Evolutionary conservation across 345 rosid genomes (phyloP), one percentile per base, ranked within the genome.

Genomic region (Brassica juncea): DNA sequence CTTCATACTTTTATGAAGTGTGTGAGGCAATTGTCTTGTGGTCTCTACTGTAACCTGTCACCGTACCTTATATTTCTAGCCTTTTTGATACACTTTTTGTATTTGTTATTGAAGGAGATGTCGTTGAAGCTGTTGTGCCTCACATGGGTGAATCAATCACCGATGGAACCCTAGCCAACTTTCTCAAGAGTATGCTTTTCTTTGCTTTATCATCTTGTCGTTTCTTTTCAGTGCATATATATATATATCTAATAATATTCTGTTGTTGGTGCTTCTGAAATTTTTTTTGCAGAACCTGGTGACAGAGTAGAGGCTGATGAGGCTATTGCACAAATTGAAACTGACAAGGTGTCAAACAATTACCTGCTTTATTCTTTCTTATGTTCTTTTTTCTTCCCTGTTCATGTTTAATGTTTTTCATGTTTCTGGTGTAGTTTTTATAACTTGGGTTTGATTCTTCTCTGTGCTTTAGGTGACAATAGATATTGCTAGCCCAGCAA

Each of bases 251-350:
- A 34, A 66, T 32, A 71, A 12, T 11, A 8, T 11, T 59, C 31
- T 65, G 0, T 11, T 32, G 6, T 66, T 0, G 12, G 3, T 67
- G 66, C 70, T 39, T 71, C n/a, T 65, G 14, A 39, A 34, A 2
- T 35, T 77, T 28, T 52, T 39, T 10, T 27, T 76, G 77, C 87
- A 95, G 98, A 90, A 59, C 96, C 98, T 82, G 99, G 99, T 74
- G 99, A 95, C 44, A 84, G 88, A 28, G 99, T 95, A 4, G 94
- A 85, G 83, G 88, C 76, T 55, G 99, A 95, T 67, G 98, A 95
- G 81, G 79, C 93, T 49, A 93, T 93, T 86, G 99, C 98, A 68
- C 98, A 95, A 82, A 90, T 95, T 73, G 99, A 95, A 83, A 95
- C 99, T 2, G 98, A 95, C 86, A 95, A 95, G 90, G 99, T 95